These are phyloP conservation scores for Piromyces finnis DNA, from an alignment of 192 early-diverging fungal genomes.

Conservation along the genomic window DNA sequence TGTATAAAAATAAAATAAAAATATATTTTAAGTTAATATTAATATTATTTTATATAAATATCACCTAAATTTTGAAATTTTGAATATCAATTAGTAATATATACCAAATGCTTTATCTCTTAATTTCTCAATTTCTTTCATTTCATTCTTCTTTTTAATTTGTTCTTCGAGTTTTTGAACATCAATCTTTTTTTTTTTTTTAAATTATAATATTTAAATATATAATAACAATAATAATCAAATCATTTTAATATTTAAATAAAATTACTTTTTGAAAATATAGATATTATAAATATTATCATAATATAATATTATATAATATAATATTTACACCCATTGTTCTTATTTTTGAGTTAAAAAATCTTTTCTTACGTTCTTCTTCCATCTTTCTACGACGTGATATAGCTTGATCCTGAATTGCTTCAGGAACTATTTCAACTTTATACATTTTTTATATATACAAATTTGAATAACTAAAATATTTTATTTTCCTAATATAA, in stretches of 20 bases:
- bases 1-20: no score
- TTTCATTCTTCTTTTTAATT: conserved; percentile 26
- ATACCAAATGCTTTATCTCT: conserved; percentile 21
- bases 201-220: not conserved
- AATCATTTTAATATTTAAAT: no score
- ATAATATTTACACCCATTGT: conserved; percentile 19
- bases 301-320: not conserved
- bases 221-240: not conserved
- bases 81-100: not conserved
- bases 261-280: no score
- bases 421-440: conserved; percentile 27
- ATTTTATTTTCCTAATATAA: no score
- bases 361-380: conserved; percentile 29
- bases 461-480: no score
- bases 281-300: not conserved
- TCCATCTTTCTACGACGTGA: conserved; percentile 21
- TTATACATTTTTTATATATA: conserved; percentile 23
- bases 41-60: no score
- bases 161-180: conserved; percentile 29
- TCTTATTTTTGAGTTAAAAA: conserved; percentile 37
- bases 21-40: no score
- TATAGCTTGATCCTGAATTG: conserved; percentile 27
- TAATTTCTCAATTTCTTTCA: conserved; percentile 15
- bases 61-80: not conserved
- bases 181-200: conserved; percentile 17